Evolutionary conservation across 371 early-diverging fungal species (phyloP).

Genomic region (Gilbertella persicaria): DNA sequence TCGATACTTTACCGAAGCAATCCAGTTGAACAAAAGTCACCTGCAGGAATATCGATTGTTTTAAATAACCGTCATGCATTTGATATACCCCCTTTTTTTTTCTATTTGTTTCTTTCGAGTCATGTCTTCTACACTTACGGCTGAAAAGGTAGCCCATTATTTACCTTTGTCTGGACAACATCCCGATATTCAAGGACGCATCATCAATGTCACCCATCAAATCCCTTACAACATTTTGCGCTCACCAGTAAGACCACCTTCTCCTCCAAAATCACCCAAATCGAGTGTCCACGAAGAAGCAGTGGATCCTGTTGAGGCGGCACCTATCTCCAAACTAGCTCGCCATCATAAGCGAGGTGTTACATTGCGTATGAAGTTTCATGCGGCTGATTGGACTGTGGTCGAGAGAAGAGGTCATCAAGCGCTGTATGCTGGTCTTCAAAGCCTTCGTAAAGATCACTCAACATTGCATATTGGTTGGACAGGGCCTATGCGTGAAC

Average conservation of each 20-base stretch:
- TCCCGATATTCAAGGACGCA: slow-evolving; percentile 35
- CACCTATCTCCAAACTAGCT: slow-evolving; percentile 33
- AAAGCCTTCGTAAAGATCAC: slow-evolving; percentile 45
- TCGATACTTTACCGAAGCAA: no score
- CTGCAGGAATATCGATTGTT: no score
- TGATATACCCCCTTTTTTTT: no score
- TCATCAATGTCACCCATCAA: slow-evolving; percentile 39
- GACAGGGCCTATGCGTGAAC: slow-evolving; percentile 56
- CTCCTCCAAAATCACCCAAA: slow-evolving; percentile 11
- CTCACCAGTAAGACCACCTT: slow-evolving; percentile 13
- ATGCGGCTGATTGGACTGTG: slow-evolving; percentile 38
- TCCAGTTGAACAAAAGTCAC: no score
- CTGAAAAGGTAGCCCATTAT: slow-evolving; percentile 32
- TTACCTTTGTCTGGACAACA: slow-evolving; percentile 28
- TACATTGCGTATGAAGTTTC: slow-evolving; percentile 28
- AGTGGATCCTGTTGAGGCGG: slow-evolving; percentile 26
- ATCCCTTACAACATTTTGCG: slow-evolving; percentile 33
- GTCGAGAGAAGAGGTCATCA: slow-evolving; percentile 65
- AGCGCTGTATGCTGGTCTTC: slow-evolving; percentile 71
- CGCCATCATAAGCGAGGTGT: slow-evolving; percentile 27
- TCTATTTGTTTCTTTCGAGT: background rate
- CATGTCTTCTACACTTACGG: slow-evolving; percentile 21
- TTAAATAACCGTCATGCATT: background rate
- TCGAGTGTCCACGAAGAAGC: background rate
- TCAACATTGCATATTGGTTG: slow-evolving; percentile 69